phyloP scores from a whole-genome alignment of 805 yeast genomes.

The Monosporozyma unispora region DNA sequence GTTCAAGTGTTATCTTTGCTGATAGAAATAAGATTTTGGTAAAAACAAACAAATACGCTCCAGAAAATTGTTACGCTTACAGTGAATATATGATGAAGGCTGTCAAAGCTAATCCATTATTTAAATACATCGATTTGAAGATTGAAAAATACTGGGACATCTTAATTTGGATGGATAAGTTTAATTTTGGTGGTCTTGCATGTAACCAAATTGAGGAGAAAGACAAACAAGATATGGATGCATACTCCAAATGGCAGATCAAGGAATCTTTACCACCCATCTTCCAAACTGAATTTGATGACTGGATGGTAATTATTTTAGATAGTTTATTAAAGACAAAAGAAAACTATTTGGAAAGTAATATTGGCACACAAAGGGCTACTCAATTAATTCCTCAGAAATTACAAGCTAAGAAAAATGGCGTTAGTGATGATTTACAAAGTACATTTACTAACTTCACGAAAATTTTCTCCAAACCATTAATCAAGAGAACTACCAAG shows the following conservation, averaged over 20 bases:
- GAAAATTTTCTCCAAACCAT: slow-evolving; percentile 49
- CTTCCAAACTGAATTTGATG: slow-evolving; percentile 74
- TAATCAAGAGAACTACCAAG: slow-evolving; percentile 56
- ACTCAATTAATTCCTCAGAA: slow-evolving; percentile 55
- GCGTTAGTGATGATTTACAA: slow-evolving; percentile 29
- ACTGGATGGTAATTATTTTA: slow-evolving; percentile 72
- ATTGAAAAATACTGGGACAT: slow-evolving; percentile 83
- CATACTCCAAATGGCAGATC: slow-evolving; percentile 69
- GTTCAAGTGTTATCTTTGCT: slow-evolving; percentile 74
- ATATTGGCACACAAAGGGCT: slow-evolving; percentile 47
- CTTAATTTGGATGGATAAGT: slow-evolving; percentile 91
- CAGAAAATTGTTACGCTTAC: slow-evolving; percentile 84
- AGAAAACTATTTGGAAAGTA: slow-evolving; percentile 21
- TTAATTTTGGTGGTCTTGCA: slow-evolving; percentile 71
- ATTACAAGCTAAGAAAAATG: slow-evolving; percentile 29
- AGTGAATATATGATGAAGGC: slow-evolving; percentile 77
- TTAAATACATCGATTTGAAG: slow-evolving; percentile 67
- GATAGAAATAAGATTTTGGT: slow-evolving; percentile 65
- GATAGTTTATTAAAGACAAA: slow-evolving; percentile 58
- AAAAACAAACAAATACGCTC: slow-evolving; percentile 65
- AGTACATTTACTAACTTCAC: slow-evolving; percentile 42
- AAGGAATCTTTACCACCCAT: slow-evolving; percentile 63
- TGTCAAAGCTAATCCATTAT: slow-evolving; percentile 69
- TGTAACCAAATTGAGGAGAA: slow-evolving; percentile 32
- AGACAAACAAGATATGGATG: slow-evolving; percentile 32